Evolutionary conservation across 345 rosid species (phyloP), one percentile per base, ranked within the genome.

Genomic region (Eutrema japonicum): DNA sequence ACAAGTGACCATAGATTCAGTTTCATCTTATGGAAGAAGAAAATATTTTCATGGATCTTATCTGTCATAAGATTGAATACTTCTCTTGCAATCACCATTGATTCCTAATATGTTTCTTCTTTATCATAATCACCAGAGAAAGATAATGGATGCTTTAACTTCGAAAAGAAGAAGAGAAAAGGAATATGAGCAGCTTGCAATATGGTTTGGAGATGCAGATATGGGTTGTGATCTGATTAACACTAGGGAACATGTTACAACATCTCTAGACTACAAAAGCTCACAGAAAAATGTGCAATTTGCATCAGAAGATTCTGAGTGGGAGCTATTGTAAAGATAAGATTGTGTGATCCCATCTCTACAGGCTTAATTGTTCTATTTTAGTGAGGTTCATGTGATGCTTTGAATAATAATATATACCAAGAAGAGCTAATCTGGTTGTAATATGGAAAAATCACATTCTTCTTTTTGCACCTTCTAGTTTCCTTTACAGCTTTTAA

Each of bases 181-280:
- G 84, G 98, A 90, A 79, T 93, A 93, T 37, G 87, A 87, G 77
- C 90, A 77, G 80, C 87, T 90, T 37, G 89, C 89, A 22, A 84
- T 93, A 75, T 86, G 84, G 92, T 86, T 83, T 38, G 92, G 93
- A 22, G 96, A 93, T 65, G 76, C 79, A 62, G 83, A 84, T 54
- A 79, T 78, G 66, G 83, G 75, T 33, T 58, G 53, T 32, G 70
- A 64, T 75, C 63, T 76, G 26, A 78, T 77, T 13, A 68, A 62
- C 30, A 38, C 33, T 7, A 76, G 64, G 40, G 57, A 70, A 63
- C 66, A 53, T 36, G 22, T 45, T 4, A 27, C 51, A 38, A 80
- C 45, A 76, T 40, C 49, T 56, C 33, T 27, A 33, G 75, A 22
- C 54, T 30, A 75, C 4, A 66, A 75, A 41, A 53, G 57, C 73